A percentile compares a stretch with the other conserved stretches of the same genome.
Conservation (phyloP, 257 asterid genomes). For the Solanum ahanhuiri region DNA sequence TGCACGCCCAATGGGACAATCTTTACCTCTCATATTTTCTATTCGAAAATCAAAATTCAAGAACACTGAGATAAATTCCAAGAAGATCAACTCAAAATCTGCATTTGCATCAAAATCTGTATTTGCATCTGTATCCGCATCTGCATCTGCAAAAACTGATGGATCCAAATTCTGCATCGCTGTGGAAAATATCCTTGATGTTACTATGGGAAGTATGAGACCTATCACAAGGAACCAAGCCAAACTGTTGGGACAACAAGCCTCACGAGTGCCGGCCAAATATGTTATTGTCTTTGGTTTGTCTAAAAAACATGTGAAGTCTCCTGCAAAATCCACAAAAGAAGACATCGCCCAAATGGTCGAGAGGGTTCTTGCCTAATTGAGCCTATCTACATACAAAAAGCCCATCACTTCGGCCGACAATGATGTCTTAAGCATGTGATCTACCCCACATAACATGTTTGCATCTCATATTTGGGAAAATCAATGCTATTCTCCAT, state of each 20-base stretch:
- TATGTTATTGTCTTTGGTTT: background rate
- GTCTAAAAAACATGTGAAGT: background rate
- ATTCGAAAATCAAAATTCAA: background rate
- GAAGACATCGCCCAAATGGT: background rate
- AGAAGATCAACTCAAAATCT: background rate
- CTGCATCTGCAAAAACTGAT: too few species aligned
- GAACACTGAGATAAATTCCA: background rate
- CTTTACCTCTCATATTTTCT: background rate
- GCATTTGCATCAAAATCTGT: too few species aligned
- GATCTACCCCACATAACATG: background rate
- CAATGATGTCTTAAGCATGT: background rate
- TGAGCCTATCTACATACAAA: background rate
- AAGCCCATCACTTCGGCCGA: background rate
- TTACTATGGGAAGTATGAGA: background rate
- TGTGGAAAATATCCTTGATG: background rate
- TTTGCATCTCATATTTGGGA: background rate
- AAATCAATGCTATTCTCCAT: too few species aligned
- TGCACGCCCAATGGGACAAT: too few species aligned
- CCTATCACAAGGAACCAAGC: background rate
- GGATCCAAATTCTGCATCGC: background rate
- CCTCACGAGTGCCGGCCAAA: background rate
- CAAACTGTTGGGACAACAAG: background rate
- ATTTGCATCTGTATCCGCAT: too few species aligned
- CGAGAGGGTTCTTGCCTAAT: background rate
- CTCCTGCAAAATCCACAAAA: background rate